phyloP scores from a whole-genome alignment of 176 grass and related monocot species.

The Rhynchospora breviuscula region DNA sequence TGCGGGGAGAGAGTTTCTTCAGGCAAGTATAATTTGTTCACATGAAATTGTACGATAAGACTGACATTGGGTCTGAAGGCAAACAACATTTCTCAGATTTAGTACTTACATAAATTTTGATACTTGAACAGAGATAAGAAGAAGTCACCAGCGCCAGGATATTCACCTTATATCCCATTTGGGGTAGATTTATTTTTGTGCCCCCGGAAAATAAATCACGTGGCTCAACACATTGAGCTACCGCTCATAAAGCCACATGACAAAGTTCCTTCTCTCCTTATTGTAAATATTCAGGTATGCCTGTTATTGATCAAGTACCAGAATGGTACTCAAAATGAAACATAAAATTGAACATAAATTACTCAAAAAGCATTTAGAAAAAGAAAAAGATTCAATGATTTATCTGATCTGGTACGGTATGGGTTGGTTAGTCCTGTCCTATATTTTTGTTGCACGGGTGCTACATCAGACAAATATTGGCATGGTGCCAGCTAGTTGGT shows the following conservation, averaged over 20 bases:
- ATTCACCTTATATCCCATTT: conserved; percentile 69
- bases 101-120: conserved; percentile 22
- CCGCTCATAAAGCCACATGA: conserved; percentile 47
- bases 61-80: neutral
- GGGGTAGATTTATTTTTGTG: conserved; percentile 86
- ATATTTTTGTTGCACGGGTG: neutral
- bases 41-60: conserved; percentile 4
- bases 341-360: neutral
- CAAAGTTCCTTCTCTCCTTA: conserved; percentile 81
- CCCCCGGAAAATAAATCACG: conserved; percentile 71
- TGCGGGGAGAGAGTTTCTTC: conserved; percentile 85
- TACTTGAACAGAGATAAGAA: conserved; percentile 67
- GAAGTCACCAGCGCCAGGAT: conserved; percentile 50
- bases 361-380: neutral
- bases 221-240: conserved; percentile 89
- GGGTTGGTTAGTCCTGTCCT: neutral
- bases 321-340: neutral
- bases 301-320: neutral
- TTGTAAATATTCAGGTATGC: conserved; percentile 86
- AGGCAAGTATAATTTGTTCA: conserved; percentile 40
- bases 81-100: conserved; percentile 2
- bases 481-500: neutral
- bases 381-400: neutral
- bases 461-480: neutral
- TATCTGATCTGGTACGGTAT: neutral